Evolutionary conservation across 495 filamentous ascomycete species (phyloP).

Genomic region (Parmelia sp.): DNA sequence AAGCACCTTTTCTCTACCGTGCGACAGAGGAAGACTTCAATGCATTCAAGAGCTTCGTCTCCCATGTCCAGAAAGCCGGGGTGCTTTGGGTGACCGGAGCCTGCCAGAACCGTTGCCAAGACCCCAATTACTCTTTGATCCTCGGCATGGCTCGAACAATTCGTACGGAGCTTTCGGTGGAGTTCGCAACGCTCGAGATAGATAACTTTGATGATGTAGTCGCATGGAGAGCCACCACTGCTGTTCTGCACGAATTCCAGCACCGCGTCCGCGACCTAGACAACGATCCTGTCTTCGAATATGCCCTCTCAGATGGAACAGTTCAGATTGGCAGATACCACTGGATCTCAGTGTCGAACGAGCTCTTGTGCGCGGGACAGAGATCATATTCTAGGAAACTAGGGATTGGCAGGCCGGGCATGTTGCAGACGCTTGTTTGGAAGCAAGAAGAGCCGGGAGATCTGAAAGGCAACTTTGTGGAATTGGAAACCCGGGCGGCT

Average conservation of each 20-base stretch:
- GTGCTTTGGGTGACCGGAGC: conserved; percentile 41
- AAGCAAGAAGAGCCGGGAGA: too few relatives aligned
- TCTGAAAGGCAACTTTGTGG: too few relatives aligned
- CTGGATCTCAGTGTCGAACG: conserved; percentile 9
- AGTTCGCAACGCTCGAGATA: conserved; percentile 40
- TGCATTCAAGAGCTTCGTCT: conserved; percentile 26
- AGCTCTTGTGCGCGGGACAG: background rate
- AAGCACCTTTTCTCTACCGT: conserved; percentile 29
- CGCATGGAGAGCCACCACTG: too few relatives aligned
- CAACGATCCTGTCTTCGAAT: conserved; percentile 11
- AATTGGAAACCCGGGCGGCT: too few relatives aligned
- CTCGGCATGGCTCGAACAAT: conserved; percentile 39
- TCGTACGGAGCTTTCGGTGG: conserved; percentile 34
- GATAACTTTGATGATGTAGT: conserved; percentile 24
- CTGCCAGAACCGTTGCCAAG: conserved; percentile 31
- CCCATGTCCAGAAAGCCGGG: background rate
- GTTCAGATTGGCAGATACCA: conserved; percentile 17
- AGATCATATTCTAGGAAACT: conserved; percentile 14
- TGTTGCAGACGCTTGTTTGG: conserved; percentile 28
- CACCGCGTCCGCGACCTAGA: conserved; percentile 6
- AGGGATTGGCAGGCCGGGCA: conserved; percentile 25
- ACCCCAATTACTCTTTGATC: conserved; percentile 36
- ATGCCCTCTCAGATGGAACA: conserved; percentile 2
- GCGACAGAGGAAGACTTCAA: conserved; percentile 20
- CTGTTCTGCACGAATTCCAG: background rate